Evolutionary conservation across 169 alveolate species (phyloP), one percentile per base, ranked within the genome.

Genomic region (Besnoitia besnoiti): DNA sequence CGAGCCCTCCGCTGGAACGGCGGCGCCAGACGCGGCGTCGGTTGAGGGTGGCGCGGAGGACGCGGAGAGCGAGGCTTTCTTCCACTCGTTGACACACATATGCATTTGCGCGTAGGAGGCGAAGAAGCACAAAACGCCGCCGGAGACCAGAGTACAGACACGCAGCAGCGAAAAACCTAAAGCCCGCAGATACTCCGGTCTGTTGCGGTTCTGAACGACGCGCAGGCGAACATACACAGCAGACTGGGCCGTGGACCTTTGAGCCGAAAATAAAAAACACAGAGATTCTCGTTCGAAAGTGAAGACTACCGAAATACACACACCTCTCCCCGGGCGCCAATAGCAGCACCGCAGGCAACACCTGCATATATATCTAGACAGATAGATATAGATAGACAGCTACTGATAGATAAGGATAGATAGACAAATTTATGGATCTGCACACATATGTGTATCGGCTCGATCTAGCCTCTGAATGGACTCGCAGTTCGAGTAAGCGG

Each of bases 41-140:
- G 42, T 16, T 2, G 46, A 67, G 44, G 80, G n/a, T 10, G 80
- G 19, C 19, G 44, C 19, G 44, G 80, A 8, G 44, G 80, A 14
- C 3, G 42, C 19, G n/a, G 80, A 30, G 12, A 5, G 10, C 21
- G 46, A 35, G 85, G 59, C n/a, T 14, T 77, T 77, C 37, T 35
- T 40, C 85, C 49, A 77, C 27, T 27, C 33, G 7, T 37, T 44
- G 59, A 40, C 7, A 30, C 49, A 44, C 7, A 35, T 37, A 39
- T 77, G 59, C 85, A 77, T 37, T 21, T 77, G 85, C 3, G 85
- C 33, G 55, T 77, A 77, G 35, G 85, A 77, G 37, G 85, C 35
- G 16, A 77, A 44, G 85, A 77, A 77, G 85, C 49, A 37, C 21
- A 77, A 55, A 44, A 77, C 85, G 3, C 85, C 85, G 85, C 85